Evolutionary conservation across 768 basidiomycete genomes (phyloP), one percentile per base, ranked within the genome.

Genomic region (Hygrophorus pudorinus): DNA sequence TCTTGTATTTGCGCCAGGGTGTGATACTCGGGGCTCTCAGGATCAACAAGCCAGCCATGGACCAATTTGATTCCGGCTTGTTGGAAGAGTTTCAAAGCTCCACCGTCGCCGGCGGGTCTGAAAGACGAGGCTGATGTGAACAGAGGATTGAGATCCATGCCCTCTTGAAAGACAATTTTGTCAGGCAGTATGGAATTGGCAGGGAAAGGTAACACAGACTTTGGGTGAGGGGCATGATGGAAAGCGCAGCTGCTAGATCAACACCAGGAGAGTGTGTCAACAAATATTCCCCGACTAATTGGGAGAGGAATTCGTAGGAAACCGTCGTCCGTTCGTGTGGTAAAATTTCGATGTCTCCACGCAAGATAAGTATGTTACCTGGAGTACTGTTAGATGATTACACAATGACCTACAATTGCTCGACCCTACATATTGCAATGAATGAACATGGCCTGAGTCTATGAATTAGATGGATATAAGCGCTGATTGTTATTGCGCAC

Each of bases 11-110:
- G 66, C 27, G 68, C 54, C 30, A 90, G 61, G 0, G 73, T 74
- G 0, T 51, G 51, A 8, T 75, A 71, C 56, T 88, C 86, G 0
- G 70, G 62, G 46, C 76, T 78, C 2, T 67, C 70, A 0, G 81
- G 81, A 49, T 85, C 83, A n/a, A 78, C 78, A 12, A 85, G 72
- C 92, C 92, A 96, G 1, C 92, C 92, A 47, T 94, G 91, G 1
- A 91, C 79, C 32, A 96, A 77, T 4, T 75, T 65, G 35, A 94
- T 86, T 7, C 79, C 80, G 0, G 79, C 85, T 35, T 86, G 79
- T n/a, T 79, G 66, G 54, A 96, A 96, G 6, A 96, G 74, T 47
- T 84, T 77, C 35, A 96, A 74, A 56, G 88, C 92, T 1, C 86
- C 89, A 0, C 77, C 77, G 21, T 71, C 70, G 1, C 73, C 75